These are phyloP conservation scores for Corynascus novoguineensis DNA, from an alignment of 495 filamentous ascomycete genomes.

Conservation along the genomic window DNA sequence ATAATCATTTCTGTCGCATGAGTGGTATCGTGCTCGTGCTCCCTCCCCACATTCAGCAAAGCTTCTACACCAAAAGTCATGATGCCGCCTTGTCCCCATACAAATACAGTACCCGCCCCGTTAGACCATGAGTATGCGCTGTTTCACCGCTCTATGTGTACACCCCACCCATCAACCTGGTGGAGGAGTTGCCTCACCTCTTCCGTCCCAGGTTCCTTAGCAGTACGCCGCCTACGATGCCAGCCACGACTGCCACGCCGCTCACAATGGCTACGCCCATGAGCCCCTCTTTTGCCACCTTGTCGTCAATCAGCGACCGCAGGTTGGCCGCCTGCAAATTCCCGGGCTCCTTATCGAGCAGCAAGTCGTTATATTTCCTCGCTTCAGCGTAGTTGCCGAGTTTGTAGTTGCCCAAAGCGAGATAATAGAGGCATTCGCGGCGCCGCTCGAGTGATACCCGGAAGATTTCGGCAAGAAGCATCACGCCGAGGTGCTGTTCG, in stretches of 20 bases:
- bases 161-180: background rate
- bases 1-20: constrained; percentile 4
- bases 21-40: constrained; percentile 9
- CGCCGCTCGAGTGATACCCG: constrained; percentile 83
- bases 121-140: constrained; percentile 2
- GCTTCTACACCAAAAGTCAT: background rate
- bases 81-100: constrained; percentile 2
- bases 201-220: constrained; percentile 52
- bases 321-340: constrained; percentile 88
- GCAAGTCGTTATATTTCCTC: constrained; percentile 83
- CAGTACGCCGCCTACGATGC: constrained; percentile 82
- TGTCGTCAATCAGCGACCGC: constrained; percentile 83
- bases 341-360: constrained; percentile 80
- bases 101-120: constrained; percentile 6
- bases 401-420: constrained; percentile 95
- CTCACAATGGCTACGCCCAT: constrained; percentile 96
- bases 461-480: constrained; percentile 94
- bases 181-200: constrained; percentile 19
- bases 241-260: constrained; percentile 85
- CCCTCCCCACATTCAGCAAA: background rate
- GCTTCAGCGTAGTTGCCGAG: constrained; percentile 96
- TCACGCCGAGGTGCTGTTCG: constrained; percentile 94
- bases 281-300: constrained; percentile 88
- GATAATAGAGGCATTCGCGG: constrained; percentile 95
- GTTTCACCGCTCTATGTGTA: background rate